phyloP scores from a whole-genome alignment of 208 protist genomes.

The Tritrichomonas foetus region DNA sequence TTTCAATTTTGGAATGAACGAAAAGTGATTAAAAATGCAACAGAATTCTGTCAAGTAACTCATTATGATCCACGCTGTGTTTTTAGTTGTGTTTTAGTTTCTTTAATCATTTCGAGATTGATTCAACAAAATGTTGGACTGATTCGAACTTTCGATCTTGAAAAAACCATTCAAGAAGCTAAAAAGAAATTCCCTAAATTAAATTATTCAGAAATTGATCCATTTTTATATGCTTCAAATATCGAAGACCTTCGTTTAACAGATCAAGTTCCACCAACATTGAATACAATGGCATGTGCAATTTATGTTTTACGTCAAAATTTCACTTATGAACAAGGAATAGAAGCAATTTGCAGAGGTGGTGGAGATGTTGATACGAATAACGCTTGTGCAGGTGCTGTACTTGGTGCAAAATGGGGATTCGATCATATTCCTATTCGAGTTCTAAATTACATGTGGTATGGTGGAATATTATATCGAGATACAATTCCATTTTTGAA shows the following conservation, averaged over 20 bases:
- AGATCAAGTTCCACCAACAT: background rate
- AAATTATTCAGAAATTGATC: background rate
- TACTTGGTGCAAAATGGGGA: conserved; percentile 35
- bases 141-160: background rate
- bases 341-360: background rate
- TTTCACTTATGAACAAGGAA: background rate
- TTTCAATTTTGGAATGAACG: background rate
- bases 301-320: background rate
- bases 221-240: too few relatives aligned
- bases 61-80: background rate
- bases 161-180: background rate
- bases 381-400: background rate
- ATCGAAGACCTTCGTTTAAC: background rate
- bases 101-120: background rate
- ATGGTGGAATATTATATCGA: background rate
- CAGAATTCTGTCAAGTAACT: background rate
- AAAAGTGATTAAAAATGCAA: background rate
- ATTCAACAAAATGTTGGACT: background rate
- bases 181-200: background rate
- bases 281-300: background rate
- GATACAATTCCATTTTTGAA: background rate
- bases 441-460: background rate
- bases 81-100: background rate
- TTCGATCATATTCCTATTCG: background rate
- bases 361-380: background rate